phyloP scores from a whole-genome alignment of 2,329 filamentous ascomycete genomes.

The Botrytis medusae region DNA sequence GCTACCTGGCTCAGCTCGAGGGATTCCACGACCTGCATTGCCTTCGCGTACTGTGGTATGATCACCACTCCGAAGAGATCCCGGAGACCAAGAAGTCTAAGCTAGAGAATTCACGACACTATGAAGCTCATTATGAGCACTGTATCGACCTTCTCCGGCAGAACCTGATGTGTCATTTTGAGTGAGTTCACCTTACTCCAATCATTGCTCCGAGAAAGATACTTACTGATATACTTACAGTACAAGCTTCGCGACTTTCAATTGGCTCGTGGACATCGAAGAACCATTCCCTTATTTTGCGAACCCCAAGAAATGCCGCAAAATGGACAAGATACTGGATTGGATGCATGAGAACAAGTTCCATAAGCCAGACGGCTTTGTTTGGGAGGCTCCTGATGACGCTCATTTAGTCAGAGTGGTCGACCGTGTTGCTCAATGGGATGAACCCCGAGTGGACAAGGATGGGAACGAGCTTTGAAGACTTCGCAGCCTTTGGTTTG shows the following conservation, averaged over 20 bases:
- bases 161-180: too few relatives aligned
- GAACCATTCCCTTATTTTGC: slow-evolving; percentile 1
- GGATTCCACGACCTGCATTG: too few relatives aligned
- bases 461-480: slow-evolving; percentile 5
- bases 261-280: slow-evolving; percentile 3
- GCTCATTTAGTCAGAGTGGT: slow-evolving; percentile 1
- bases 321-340: not conserved
- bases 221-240: too few relatives aligned
- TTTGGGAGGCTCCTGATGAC: slow-evolving; percentile 6
- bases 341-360: slow-evolving; percentile 3
- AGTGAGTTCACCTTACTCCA: too few relatives aligned
- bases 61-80: too few relatives aligned
- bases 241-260: not conserved
- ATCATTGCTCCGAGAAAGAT: too few relatives aligned
- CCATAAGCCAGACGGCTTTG: not conserved
- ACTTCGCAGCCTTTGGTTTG: not conserved
- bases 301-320: slow-evolving; percentile 1
- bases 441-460: slow-evolving; percentile 1
- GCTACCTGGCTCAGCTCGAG: too few relatives aligned
- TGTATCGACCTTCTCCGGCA: too few relatives aligned
- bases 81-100: too few relatives aligned
- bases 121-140: too few relatives aligned
- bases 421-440: slow-evolving; percentile 6
- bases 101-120: too few relatives aligned
- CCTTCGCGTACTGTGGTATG: too few relatives aligned